Evolutionary conservation across 768 basidiomycete species (phyloP), one percentile per base, ranked within the genome.

Genomic region (Kwoniella sp.): DNA sequence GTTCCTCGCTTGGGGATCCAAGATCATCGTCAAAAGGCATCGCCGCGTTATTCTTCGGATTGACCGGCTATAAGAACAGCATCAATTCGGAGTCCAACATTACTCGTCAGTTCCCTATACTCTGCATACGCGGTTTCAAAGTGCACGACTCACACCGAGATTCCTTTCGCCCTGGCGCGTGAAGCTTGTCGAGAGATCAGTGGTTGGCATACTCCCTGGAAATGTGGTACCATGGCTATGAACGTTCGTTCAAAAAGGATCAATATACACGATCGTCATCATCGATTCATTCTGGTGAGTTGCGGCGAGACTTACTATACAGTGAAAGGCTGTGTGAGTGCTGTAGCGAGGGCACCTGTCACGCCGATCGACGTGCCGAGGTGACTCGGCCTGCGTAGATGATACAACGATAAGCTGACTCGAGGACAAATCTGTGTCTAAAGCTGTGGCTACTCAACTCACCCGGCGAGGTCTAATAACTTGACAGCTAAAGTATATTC

Each of bases 91-190:
- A 33, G 33, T 5, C 33, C 33, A 33, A 33, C 33, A 33, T 33
- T 13, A 5, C 33, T 33, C 13, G 33, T 33, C 33, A 33, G 33
- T 13, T 33, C 33, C 13, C n/a, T n/a, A n/a, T n/a, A n/a, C n/a
- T n/a, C n/a, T n/a, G n/a, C n/a, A n/a, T n/a, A n/a, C n/a, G n/a
- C n/a, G n/a, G n/a, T n/a, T n/a, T n/a, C n/a, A n/a, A n/a, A n/a
- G n/a, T n/a, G n/a, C n/a, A n/a, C n/a, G n/a, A n/a, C 63, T 65
- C 46, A 65, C 63, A 5, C 63, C 63, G 30, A 59, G 53, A 30
- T 59, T 58, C 15, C 63, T 57, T 30, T 59, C 52, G 15, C 63
- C 63, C 55, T 65, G 63, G 21, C 40, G 30, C 7, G 51, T 54
- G 40, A 65, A 65, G 26, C 50, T 26, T 17, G 26, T 52, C 10